Evolutionary conservation across 2,329 filamentous ascomycete genomes (phyloP).

Genomic region (Sporothrix brasiliensis): DNA sequence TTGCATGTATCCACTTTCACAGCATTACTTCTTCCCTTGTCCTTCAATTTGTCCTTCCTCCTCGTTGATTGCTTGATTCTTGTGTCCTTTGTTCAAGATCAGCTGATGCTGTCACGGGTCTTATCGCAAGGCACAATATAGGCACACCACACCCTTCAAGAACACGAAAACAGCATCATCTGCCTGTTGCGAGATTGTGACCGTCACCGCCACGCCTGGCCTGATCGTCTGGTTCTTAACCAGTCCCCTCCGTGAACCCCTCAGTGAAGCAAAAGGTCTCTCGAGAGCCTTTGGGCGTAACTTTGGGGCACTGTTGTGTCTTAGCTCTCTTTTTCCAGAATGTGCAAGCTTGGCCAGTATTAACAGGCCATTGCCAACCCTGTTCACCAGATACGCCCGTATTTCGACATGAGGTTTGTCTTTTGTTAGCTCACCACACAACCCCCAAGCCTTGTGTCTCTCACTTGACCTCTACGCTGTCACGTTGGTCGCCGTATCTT

Average conservation of each 20-base stretch:
- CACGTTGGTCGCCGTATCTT: background rate
- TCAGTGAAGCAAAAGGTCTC: background rate
- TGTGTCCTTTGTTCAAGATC: background rate
- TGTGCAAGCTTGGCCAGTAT: background rate
- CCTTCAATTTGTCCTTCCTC: background rate
- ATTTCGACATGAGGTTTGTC: conserved; percentile 20
- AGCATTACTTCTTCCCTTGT: background rate
- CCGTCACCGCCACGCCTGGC: conserved; percentile 15
- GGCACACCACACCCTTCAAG: conserved; percentile 2
- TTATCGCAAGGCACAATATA: conserved; percentile 3
- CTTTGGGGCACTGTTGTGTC: background rate
- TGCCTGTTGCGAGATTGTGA: conserved; percentile 3
- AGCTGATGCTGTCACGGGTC: conserved; percentile 21
- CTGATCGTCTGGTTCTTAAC: conserved; percentile 20
- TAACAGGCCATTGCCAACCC: conserved; percentile 17
- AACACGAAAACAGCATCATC: conserved; percentile 15
- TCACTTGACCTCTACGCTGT: background rate
- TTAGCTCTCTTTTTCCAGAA: background rate
- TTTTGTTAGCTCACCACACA: too few relatives aligned
- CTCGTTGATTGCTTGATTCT: background rate
- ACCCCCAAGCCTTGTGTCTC: background rate
- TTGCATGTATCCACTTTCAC: conserved; percentile 21
- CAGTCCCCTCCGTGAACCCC: background rate
- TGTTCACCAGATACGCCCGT: conserved; percentile 8
- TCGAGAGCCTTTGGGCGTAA: background rate